Conservation (phyloP, 345 rosid genomes). For the Lumnitzera littorea region DNA sequence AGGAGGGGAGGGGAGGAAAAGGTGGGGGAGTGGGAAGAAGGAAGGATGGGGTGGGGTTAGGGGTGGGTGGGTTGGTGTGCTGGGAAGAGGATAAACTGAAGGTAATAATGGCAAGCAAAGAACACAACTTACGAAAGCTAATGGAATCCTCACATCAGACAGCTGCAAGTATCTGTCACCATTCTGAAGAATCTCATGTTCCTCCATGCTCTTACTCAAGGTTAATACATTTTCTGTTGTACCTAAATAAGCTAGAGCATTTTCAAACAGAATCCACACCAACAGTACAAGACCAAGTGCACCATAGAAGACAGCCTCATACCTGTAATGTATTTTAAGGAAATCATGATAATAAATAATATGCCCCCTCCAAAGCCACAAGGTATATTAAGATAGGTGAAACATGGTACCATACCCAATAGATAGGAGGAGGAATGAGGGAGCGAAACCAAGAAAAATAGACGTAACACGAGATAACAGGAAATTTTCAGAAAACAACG, state of each 20-base stretch:
- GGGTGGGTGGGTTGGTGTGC: too few species aligned
- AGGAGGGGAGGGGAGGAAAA: background rate
- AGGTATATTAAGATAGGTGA: background rate
- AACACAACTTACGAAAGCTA: slow-evolving; percentile 60
- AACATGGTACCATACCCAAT: slow-evolving; percentile 53
- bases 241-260: slow-evolving; percentile 42
- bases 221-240: slow-evolving; percentile 30
- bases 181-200: slow-evolving; percentile 32
- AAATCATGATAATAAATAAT: background rate
- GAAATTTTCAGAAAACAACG: slow-evolving; percentile 64
- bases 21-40: too few species aligned
- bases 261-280: slow-evolving; percentile 85
- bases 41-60: too few species aligned
- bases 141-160: slow-evolving; percentile 78
- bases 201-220: slow-evolving; percentile 29
- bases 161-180: slow-evolving; percentile 67
- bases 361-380: too few species aligned
- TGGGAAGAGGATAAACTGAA: too few species aligned
- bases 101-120: background rate
- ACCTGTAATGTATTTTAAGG: slow-evolving; percentile 39
- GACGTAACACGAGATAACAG: slow-evolving; percentile 74
- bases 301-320: slow-evolving; percentile 89
- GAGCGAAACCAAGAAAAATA: slow-evolving; percentile 86
- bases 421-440: slow-evolving; percentile 80
- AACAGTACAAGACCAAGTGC: slow-evolving; percentile 70